A percentile compares a stretch with the other conserved stretches of the same genome.
phyloP scores from a whole-genome alignment of 2,329 filamentous ascomycete genomes.

The Alternaria novae-zelandiae region DNA sequence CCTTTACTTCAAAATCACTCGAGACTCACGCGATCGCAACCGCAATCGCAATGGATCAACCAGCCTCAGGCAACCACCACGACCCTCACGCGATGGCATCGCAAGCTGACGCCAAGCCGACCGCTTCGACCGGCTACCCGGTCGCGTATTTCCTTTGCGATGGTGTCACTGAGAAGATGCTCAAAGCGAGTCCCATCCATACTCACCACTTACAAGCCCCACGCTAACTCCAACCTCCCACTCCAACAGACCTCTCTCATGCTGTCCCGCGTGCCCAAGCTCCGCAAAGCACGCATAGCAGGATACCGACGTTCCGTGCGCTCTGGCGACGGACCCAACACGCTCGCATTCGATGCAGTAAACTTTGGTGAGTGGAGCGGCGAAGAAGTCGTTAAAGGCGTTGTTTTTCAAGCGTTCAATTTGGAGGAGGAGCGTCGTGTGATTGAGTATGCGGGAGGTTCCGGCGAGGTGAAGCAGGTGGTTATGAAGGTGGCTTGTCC shows the following conservation, averaged over 20 bases:
- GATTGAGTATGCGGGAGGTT: neutral
- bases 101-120: neutral
- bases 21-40: neutral
- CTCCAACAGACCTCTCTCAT: neutral
- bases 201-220: neutral
- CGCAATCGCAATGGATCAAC: neutral
- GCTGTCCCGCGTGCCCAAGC: neutral
- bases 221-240: neutral
- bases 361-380: neutral
- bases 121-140: neutral
- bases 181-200: neutral
- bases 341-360: neutral
- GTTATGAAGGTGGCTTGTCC: neutral
- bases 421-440: neutral
- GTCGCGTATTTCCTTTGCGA: conserved; percentile 4
- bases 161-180: neutral
- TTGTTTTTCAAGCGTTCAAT: neutral
- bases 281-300: conserved; percentile 1
- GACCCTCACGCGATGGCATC: neutral
- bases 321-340: neutral
- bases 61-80: neutral
- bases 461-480: neutral
- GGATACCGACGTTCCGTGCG: neutral
- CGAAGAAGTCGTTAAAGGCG: neutral
- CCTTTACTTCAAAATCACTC: neutral